Evolutionary conservation across 306 rosid genomes (phyloP).

Genomic region (Glycine tomentella): DNA sequence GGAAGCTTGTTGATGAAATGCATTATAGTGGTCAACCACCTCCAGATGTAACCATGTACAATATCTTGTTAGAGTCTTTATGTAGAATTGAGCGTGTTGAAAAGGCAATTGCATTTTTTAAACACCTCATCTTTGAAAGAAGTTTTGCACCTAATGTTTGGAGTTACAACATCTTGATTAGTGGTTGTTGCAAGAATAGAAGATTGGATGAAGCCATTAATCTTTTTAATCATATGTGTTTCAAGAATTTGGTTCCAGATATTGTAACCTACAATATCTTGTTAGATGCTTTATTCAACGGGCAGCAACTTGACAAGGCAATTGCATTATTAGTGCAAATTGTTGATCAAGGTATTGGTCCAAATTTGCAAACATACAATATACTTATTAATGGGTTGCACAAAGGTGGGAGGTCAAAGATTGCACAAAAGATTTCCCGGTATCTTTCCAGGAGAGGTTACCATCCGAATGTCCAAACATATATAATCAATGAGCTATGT

Average conservation of each 20-base stretch:
- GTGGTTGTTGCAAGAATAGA: slow-evolving; percentile 29
- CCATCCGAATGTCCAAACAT: slow-evolving; percentile 1
- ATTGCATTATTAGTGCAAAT: neutral
- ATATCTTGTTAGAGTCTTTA: slow-evolving; percentile 16
- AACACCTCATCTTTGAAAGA: slow-evolving; percentile 19
- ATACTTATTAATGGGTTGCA: slow-evolving; percentile 27
- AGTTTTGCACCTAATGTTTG: slow-evolving; percentile 11
- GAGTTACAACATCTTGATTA: slow-evolving; percentile 39
- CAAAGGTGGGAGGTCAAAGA: slow-evolving; percentile 27
- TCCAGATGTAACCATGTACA: slow-evolving; percentile 22
- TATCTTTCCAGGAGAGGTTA: slow-evolving; percentile 30
- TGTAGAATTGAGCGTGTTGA: slow-evolving; percentile 21
- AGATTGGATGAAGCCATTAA: slow-evolving; percentile 27
- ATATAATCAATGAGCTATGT: slow-evolving; percentile 24
- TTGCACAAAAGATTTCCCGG: slow-evolving; percentile 14
- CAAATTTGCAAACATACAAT: slow-evolving; percentile 5
- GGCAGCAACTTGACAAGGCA: slow-evolving; percentile 31
- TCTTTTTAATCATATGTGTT: slow-evolving; percentile 22
- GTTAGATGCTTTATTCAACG: slow-evolving; percentile 13
- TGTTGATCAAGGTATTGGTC: neutral
- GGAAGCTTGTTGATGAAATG: slow-evolving; percentile 14
- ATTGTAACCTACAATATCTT: slow-evolving; percentile 23
- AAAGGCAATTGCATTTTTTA: slow-evolving; percentile 25
- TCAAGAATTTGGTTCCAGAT: slow-evolving; percentile 18
- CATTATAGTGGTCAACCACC: slow-evolving; percentile 3